Base-by-base conservation (phyloP, 2,329 filamentous ascomycete species). In the Xylogone sp. region DNA sequence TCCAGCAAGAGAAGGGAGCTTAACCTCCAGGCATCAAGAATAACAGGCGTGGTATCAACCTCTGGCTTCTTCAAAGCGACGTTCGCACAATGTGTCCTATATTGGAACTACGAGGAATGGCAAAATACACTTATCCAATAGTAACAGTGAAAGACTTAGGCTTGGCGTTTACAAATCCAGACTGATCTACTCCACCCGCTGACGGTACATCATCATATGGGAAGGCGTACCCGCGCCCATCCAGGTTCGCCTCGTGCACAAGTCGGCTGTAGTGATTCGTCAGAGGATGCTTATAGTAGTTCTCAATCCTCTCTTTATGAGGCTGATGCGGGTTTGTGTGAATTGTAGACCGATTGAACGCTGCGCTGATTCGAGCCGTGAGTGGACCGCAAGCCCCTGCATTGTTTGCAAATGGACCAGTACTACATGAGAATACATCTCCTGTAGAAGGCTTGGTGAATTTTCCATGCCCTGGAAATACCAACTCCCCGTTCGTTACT, bases 131-230 rank as follows among this genome's bases (percentile, higher is more conserved):
- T 29, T 45, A 50, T 20, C 54, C 54, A 46, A 61, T 50, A 3
- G 45, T 50, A 8, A 61, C 55, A 13, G 48, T 34, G 16, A 61
- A 59, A 3, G 44, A 21, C 19, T 53, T 56, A 12, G 59, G 59
- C 34, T 43, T 46, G 13, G 56, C 56, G 62, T 84, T 80, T n/a
- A 87, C 75, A 56, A 78, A 80, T 1, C 84, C 84, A 20, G 80
- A 82, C 68, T 86, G 82, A 65, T 88, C 83, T 3, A 65, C 49
- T 56, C 74, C 69, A 18, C 75, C 79, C 53, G 74, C 71, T 0
- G 82, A 77, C 50, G 81, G 79, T 18, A 88, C 84, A 62, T 88
- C 84, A 60, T 88, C 84, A 58, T 86, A 88, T 0, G 84, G 75
- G 61, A 87, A 88, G 0, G 81, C 78, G 62, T 88, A 88, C 0